Conservation (phyloP, 148 eudicot species). For the Spergularia bocconei region DNA sequence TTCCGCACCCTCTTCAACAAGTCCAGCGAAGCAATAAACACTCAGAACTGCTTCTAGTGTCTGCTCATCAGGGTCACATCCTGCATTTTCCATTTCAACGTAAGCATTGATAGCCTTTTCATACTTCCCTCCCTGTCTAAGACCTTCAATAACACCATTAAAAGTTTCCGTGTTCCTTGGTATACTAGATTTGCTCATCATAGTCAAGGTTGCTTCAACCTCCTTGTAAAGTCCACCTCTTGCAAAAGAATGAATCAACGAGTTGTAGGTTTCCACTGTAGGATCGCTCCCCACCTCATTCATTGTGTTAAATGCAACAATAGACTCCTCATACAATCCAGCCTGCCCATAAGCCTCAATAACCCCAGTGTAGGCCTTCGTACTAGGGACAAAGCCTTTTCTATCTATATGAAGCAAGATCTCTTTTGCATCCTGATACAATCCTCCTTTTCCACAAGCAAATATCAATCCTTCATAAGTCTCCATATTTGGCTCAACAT, state of each 20-base stretch:
- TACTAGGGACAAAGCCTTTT: slow-evolving; percentile 72
- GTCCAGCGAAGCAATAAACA: slow-evolving; percentile 85
- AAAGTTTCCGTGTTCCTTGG: slow-evolving; percentile 49
- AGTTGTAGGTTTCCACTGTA: slow-evolving; percentile 67
- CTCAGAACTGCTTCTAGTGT: slow-evolving; percentile 92
- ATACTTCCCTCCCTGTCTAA: slow-evolving; percentile 87
- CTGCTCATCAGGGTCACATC: slow-evolving; percentile 76
- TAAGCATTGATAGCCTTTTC: slow-evolving; percentile 83
- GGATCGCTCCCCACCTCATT: slow-evolving; percentile 84
- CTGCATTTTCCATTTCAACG: slow-evolving; percentile 81
- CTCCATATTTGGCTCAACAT: slow-evolving; percentile 90
- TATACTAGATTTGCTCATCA: slow-evolving; percentile 62
- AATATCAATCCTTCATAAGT: slow-evolving; percentile 85
- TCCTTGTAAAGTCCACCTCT: slow-evolving; percentile 92
- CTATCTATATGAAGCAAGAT: slow-evolving; percentile 70
- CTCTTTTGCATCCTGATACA: slow-evolving; percentile 70
- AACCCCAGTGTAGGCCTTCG: slow-evolving; percentile 79
- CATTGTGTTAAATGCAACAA: slow-evolving; percentile 91
- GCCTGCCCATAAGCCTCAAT: slow-evolving; percentile 97
- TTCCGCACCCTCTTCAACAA: slow-evolving; percentile 84
- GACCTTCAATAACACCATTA: slow-evolving; percentile 80
- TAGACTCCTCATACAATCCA: slow-evolving; percentile 83
- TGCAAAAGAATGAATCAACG: slow-evolving; percentile 69
- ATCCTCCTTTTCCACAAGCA: slow-evolving; percentile 95
- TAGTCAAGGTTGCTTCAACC: slow-evolving; percentile 54